Conservation (phyloP, 75 land plant species). For the Cryptomeria japonica region DNA sequence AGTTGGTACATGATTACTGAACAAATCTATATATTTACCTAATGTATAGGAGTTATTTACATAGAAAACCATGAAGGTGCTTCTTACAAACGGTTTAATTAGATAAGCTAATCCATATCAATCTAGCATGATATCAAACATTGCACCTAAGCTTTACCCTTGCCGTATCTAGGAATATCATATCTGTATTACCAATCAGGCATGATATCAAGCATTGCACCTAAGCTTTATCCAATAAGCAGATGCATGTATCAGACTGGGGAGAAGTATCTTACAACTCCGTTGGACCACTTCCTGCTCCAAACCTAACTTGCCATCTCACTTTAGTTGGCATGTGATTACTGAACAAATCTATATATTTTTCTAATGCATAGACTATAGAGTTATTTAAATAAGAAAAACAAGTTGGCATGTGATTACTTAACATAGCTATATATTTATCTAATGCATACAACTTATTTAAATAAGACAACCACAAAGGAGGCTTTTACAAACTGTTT, state of each 20-base stretch:
- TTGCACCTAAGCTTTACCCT: not conserved
- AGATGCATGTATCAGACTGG: no score
- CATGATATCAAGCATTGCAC: no score
- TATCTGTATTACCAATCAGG: not conserved
- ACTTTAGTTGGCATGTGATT: not conserved
- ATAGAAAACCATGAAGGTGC: not conserved
- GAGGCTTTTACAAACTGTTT: not conserved
- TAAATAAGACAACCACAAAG: not conserved
- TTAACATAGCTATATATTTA: not conserved
- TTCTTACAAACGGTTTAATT: not conserved
- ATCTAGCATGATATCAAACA: not conserved
- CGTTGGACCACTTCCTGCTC: not conserved
- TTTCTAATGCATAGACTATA: not conserved
- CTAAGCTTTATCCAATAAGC: no score
- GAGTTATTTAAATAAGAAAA: not conserved
- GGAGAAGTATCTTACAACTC: no score
- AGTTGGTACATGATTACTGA: not conserved
- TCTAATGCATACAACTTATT: not conserved
- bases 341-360: not conserved
- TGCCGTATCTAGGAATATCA: no score
- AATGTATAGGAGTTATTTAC: not conserved
- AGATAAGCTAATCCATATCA: not conserved
- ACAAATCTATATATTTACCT: not conserved
- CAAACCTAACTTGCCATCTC: not conserved
- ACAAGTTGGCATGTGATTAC: not conserved